Conservation (phyloP, 768 basidiomycete species). For the Astraeus odoratus region DNA sequence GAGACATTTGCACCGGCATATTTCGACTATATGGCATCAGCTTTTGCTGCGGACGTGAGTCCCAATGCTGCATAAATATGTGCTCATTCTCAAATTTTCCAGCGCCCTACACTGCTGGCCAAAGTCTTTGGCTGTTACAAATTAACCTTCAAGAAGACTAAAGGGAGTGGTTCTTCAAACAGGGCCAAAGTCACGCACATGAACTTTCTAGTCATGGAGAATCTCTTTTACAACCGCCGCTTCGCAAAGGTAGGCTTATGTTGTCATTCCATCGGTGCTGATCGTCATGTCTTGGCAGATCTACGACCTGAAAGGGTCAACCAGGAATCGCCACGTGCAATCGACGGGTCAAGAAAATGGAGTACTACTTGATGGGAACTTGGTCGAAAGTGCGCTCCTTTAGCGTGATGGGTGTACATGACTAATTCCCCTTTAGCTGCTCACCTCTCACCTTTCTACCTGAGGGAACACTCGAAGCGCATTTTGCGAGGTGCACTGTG, state of each 20-base stretch:
- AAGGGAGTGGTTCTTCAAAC: constrained; percentile 49
- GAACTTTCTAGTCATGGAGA: constrained; percentile 98
- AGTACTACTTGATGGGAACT: constrained; percentile 93
- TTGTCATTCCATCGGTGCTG: neutral
- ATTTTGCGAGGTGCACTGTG: constrained; percentile 85
- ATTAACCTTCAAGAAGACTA: constrained; percentile 78
- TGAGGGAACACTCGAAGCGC: constrained; percentile 94
- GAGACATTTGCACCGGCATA: constrained; percentile 96
- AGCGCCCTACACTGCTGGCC: constrained; percentile 92
- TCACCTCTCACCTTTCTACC: constrained; percentile 82
- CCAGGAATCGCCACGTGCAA: constrained; percentile 86
- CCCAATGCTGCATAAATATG: neutral
- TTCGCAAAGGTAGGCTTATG: constrained; percentile 66
- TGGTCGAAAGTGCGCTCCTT: constrained; percentile 67
- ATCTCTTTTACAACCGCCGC: constrained; percentile 86
- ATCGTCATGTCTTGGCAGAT: constrained; percentile 45
- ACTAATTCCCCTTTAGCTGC: constrained; percentile 46
- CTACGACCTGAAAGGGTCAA: constrained; percentile 96
- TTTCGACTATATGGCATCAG: constrained; percentile 97
- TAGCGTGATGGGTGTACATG: neutral
- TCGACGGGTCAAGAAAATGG: constrained; percentile 88
- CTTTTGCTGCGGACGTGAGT: constrained; percentile 75
- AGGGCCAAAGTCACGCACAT: constrained; percentile 81
- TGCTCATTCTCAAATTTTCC: constrained; percentile 8
- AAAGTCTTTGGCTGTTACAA: constrained; percentile 98